A percentile compares a stretch with the other conserved stretches of the same genome.
phyloP scores from a whole-genome alignment of 1,284 basidiomycete species.

The Uromyces viciae-fabae region DNA sequence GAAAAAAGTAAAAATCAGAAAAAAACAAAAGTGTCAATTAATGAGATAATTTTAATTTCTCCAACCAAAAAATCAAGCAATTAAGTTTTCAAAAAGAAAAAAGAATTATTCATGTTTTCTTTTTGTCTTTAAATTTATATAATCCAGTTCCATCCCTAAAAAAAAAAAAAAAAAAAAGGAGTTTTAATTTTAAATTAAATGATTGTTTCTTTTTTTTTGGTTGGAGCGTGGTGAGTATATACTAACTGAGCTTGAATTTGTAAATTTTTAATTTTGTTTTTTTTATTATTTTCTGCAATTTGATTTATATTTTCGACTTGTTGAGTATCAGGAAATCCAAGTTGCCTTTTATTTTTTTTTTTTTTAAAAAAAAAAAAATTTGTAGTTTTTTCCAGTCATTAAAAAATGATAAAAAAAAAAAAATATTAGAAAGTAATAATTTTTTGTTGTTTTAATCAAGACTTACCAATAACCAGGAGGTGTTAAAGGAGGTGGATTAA shows the following conservation, averaged over 20 bases:
- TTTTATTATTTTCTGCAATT: conserved; percentile 67
- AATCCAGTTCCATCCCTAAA: background rate
- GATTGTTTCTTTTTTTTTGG: too few species aligned
- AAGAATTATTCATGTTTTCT: background rate
- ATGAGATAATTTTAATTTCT: background rate
- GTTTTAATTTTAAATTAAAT: background rate
- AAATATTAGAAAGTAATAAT: background rate
- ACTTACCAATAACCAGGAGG: conserved; percentile 36
- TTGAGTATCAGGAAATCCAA: conserved; percentile 81
- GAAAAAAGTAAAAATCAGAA: background rate
- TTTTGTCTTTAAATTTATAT: background rate
- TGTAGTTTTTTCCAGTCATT: too few species aligned
- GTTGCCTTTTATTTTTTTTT: conserved; percentile 64
- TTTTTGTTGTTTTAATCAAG: too few species aligned
- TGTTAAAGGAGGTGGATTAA: conserved; percentile 34
- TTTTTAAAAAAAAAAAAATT: background rate
- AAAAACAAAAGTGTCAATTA: background rate
- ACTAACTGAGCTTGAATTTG: conserved; percentile 62
- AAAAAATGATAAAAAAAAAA: background rate
- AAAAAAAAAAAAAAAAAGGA: background rate
- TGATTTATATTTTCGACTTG: conserved; percentile 70
- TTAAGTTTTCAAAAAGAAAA: background rate
- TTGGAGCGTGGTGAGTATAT: too few species aligned
- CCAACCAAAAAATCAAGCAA: background rate
- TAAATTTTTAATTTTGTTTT: conserved; percentile 62